phyloP scores from a whole-genome alignment of 768 basidiomycete species.

The Lactifluus volemus region DNA sequence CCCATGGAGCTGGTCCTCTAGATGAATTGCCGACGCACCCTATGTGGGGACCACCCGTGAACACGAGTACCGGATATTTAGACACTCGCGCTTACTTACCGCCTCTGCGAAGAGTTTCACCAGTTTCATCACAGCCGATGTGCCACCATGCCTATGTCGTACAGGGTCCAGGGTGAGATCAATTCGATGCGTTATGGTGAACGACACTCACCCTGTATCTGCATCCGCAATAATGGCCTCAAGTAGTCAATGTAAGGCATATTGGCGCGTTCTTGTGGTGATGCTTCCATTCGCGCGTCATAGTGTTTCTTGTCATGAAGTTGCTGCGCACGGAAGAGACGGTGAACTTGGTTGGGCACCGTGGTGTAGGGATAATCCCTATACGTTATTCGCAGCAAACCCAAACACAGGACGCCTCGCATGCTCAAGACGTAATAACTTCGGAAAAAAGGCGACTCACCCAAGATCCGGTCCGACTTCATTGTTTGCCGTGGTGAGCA shows the following conservation, averaged over 20 bases:
- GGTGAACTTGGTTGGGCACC: slow-evolving; percentile 91
- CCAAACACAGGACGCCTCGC: neutral
- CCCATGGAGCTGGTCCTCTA: slow-evolving; percentile 92
- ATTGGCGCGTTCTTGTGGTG: slow-evolving; percentile 53
- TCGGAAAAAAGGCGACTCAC: slow-evolving; percentile 30
- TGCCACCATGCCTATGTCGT: slow-evolving; percentile 70
- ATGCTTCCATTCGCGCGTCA: slow-evolving; percentile 67
- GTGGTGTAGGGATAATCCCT: slow-evolving; percentile 96
- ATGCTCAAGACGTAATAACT: neutral
- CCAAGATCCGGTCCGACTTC: slow-evolving; percentile 91
- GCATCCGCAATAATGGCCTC: slow-evolving; percentile 88
- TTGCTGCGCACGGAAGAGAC: slow-evolving; percentile 86
- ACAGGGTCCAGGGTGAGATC: slow-evolving; percentile 7
- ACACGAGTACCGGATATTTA: neutral
- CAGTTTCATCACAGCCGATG: slow-evolving; percentile 92
- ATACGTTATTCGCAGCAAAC: neutral
- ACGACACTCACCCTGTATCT: slow-evolving; percentile 75
- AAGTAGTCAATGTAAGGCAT: slow-evolving; percentile 82
- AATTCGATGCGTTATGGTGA: neutral
- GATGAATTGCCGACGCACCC: slow-evolving; percentile 84
- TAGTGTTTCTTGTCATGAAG: slow-evolving; percentile 91
- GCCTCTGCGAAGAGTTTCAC: slow-evolving; percentile 93
- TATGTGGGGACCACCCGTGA: slow-evolving; percentile 23
- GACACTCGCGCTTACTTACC: slow-evolving; percentile 36
- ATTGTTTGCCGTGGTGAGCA: slow-evolving; percentile 83